Percentiles rank a stretch among this genome's conserved stretches.
phyloP scores from a whole-genome alignment of 2,329 filamentous ascomycete species.

The Epichloe aotearoae region DNA sequence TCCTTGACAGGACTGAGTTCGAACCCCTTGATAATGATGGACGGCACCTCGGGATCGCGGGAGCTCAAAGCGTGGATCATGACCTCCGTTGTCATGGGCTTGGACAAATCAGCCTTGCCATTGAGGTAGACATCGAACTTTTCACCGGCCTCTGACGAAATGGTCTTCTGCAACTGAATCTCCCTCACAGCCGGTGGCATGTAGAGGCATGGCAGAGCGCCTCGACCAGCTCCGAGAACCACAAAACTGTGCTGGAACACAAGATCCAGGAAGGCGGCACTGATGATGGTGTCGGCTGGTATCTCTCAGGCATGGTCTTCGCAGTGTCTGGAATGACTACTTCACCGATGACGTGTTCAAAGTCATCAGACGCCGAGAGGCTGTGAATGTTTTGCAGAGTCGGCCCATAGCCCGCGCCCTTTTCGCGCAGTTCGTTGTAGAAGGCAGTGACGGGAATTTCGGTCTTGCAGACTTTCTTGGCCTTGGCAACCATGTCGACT shows the following conservation, averaged over 20 bases:
- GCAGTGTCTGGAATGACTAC: slow-evolving; percentile 26
- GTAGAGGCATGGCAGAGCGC: slow-evolving; percentile 19
- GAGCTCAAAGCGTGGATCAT: slow-evolving; percentile 10
- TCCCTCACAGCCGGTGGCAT: slow-evolving; percentile 23
- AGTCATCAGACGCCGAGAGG: background rate
- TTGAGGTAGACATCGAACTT: background rate
- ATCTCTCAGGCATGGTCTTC: slow-evolving; percentile 29
- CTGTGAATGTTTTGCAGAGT: background rate
- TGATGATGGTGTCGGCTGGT: slow-evolving; percentile 31
- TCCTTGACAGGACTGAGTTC: slow-evolving; percentile 29
- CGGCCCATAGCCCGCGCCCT: slow-evolving; percentile 13
- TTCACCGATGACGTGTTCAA: background rate
- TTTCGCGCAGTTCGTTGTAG: slow-evolving; percentile 14
- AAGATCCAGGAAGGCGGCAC: slow-evolving; percentile 33
- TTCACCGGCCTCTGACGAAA: background rate
- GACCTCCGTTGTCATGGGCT: background rate
- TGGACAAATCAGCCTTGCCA: background rate
- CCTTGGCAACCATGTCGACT: slow-evolving; percentile 2
- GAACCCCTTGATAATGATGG: slow-evolving; percentile 24
- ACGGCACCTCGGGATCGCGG: slow-evolving; percentile 12
- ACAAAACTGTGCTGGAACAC: slow-evolving; percentile 28
- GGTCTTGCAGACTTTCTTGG: slow-evolving; percentile 12
- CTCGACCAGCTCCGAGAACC: slow-evolving; percentile 22
- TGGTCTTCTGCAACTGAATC: slow-evolving; percentile 10
- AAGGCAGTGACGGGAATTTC: slow-evolving; percentile 1